Evolutionary conservation across 176 grass and related monocot species (phyloP).

Genomic region (Rhipidocladum racemiflorum): DNA sequence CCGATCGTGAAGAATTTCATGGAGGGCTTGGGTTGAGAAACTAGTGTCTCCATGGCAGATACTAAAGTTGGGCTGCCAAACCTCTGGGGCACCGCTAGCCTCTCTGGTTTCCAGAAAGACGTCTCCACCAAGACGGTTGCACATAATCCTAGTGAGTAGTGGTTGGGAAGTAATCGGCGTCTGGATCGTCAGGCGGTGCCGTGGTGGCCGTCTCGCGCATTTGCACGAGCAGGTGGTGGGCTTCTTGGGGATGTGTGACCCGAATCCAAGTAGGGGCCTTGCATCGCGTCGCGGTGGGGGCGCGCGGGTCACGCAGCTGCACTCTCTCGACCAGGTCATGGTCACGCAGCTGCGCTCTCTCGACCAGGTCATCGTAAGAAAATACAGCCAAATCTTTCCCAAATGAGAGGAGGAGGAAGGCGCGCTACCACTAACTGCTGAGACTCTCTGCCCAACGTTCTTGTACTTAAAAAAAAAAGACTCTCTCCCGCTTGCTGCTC

Average conservation of each 20-base stretch:
- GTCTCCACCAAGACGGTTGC: not conserved
- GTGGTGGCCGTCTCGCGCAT: not conserved
- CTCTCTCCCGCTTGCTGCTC: no score
- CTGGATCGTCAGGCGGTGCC: not conserved
- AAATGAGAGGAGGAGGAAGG: no score
- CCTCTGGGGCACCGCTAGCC: not conserved
- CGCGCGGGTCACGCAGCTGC: not conserved
- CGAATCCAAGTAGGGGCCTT: not conserved
- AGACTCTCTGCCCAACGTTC: no score
- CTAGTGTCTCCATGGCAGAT: not conserved
- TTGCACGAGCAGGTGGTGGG: conserved; percentile 32
- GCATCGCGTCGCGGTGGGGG: not conserved
- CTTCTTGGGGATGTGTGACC: not conserved
- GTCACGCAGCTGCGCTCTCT: no score
- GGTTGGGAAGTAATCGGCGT: not conserved
- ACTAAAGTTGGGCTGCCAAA: not conserved
- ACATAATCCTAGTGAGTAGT: not conserved
- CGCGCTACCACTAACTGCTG: no score
- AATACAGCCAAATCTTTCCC: no score
- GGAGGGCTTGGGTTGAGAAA: not conserved
- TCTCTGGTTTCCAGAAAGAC: not conserved
- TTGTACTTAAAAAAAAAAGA: no score
- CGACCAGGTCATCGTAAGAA: no score
- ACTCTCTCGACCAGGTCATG: no score
- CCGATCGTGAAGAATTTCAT: no score